phyloP scores from a whole-genome alignment of 768 basidiomycete species.

The Cytidiella melzeri region DNA sequence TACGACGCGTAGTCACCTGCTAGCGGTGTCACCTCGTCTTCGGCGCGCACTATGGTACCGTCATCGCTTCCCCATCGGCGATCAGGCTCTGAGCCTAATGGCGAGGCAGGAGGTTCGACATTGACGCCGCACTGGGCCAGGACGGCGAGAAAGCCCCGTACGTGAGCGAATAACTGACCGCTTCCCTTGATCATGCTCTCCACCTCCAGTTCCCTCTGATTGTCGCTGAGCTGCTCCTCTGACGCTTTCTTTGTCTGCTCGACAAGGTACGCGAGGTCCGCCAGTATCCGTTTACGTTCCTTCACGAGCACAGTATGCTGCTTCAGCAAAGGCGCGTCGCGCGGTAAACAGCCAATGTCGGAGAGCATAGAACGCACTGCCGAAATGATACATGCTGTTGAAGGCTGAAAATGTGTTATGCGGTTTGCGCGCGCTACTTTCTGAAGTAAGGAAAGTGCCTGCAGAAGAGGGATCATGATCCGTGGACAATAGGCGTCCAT shows the following conservation, averaged over 20 bases:
- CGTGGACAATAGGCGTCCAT: conserved; percentile 60
- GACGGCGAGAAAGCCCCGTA: conserved; percentile 72
- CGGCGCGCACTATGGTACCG: conserved; percentile 24
- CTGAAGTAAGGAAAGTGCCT: conserved; percentile 81
- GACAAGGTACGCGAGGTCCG: conserved; percentile 77
- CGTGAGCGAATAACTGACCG: conserved; percentile 73
- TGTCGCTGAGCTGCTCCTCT: conserved; percentile 40
- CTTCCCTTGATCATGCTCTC: conserved; percentile 77
- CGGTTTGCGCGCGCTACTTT: conserved; percentile 77
- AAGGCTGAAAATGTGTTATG: conserved; percentile 82
- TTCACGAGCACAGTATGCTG: conserved; percentile 59
- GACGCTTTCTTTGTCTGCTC: conserved; percentile 66
- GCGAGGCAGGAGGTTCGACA: conserved; percentile 33
- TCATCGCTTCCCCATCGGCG: conserved; percentile 26
- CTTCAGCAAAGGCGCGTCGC: conserved; percentile 71
- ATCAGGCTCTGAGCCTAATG: conserved; percentile 24
- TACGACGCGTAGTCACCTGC: conserved; percentile 10
- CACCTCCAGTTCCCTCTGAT: conserved; percentile 50
- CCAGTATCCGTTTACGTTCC: conserved; percentile 78
- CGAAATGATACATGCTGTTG: conserved; percentile 91
- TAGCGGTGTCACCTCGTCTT: conserved; percentile 3
- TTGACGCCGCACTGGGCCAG: conserved; percentile 71
- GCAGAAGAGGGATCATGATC: conserved; percentile 78
- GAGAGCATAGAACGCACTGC: conserved; percentile 85
- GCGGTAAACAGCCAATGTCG: conserved; percentile 75